Evolutionary conservation across 2,329 filamentous ascomycete genomes (phyloP), one percentile per base, ranked within the genome.

Genomic region (Helotiales sp.): DNA sequence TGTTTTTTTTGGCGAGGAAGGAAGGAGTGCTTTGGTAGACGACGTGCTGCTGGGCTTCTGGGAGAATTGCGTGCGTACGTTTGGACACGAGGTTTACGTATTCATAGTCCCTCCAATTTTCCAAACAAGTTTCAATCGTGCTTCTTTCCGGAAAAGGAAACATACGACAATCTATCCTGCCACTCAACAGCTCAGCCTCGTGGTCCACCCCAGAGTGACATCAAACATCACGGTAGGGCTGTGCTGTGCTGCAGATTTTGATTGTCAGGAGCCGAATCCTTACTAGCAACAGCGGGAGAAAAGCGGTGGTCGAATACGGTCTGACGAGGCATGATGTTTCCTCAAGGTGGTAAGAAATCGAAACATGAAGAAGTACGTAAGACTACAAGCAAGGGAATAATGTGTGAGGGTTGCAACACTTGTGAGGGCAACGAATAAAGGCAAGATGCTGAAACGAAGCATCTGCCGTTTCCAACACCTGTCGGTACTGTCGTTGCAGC

Each of bases 241-340:
- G 54, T 57, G 54, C 54, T 37, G 30, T 26, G 10, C 6, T 57
- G 54, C n/a, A 26, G 22, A 3, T 24, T 34, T 37, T 34, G 54
- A 37, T 57, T 57, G 54, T 30, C 15, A 57, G 54, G 54, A 57
- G 32, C 30, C 8, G 54, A 17, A 57, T 57, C 54, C 54, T 10
- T 57, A 40, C 54, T 20, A 24, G n/a, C 34, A 22, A 17, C 32
- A 34, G 30, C 52, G n/a, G 52, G 52, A 57, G 30, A 37, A 17
- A 37, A 57, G 11, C 20, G 32, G 32, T 34, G 4, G 10, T 50
- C 47, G 20, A 49, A 49, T 26, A 26, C 47, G n/a, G 52, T 32
- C 52, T 34, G 54, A 57, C 54, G 54, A 37, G 32, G 54, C 20
- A 57, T 22, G 6, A 15, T 37, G 30, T 57, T 40, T 24, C 30